Conservation (phyloP, 78 protist species). For the Paulinella micropora region DNA sequence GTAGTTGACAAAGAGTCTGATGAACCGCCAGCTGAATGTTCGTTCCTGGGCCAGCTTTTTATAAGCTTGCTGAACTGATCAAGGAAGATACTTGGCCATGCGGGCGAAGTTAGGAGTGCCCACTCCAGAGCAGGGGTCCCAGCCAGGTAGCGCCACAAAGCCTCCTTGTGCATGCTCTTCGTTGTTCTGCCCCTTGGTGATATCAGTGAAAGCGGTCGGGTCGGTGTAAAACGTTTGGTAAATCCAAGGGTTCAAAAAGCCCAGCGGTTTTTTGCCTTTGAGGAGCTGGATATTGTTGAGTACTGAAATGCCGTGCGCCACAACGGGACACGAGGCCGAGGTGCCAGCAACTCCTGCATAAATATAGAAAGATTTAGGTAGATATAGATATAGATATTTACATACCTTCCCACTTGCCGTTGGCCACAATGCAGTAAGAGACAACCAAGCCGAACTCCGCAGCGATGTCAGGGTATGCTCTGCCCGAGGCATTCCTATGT, state of each 20-base stretch:
- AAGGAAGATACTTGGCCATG: too few relatives aligned
- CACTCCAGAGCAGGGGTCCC: slow-evolving; percentile 41
- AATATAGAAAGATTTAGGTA: too few relatives aligned
- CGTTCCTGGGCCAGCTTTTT: too few relatives aligned
- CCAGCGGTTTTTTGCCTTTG: slow-evolving; percentile 30
- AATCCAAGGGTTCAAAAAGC: slow-evolving; percentile 57
- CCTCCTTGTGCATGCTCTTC: slow-evolving; percentile 19
- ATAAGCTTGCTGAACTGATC: too few relatives aligned
- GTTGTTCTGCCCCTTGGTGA: slow-evolving; percentile 29
- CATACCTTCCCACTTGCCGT: not conserved
- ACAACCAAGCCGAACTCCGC: not conserved
- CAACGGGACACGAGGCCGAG: slow-evolving; percentile 33
- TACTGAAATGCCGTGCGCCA: slow-evolving; percentile 35
- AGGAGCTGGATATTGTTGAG: slow-evolving; percentile 28
- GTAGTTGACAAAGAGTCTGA: too few relatives aligned
- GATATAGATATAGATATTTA: too few relatives aligned
- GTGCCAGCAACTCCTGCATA: slow-evolving; percentile 36
- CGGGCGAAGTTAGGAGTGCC: slow-evolving; percentile 40
- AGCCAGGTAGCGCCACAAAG: slow-evolving; percentile 34
- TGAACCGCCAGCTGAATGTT: too few relatives aligned
- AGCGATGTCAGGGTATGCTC: slow-evolving; percentile 31
- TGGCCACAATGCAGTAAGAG: not conserved
- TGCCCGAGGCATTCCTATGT: not conserved
- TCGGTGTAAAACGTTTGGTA: too few relatives aligned
- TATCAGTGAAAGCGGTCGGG: slow-evolving; percentile 32